phyloP scores from a whole-genome alignment of 116 monocot genomes.

The Posidonia oceanica region DNA sequence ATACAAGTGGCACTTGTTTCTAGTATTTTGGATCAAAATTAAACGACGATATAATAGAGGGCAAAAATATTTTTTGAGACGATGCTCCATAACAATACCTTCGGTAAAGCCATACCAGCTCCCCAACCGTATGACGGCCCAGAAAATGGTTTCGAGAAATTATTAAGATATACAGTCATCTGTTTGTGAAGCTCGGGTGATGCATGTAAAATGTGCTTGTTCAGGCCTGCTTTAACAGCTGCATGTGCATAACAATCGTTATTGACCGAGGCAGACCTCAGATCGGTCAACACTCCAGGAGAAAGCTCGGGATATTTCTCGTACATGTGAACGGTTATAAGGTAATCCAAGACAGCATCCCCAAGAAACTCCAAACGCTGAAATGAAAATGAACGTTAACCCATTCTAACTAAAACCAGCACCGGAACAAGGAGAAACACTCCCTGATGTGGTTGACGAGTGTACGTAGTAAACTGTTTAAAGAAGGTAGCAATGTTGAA shows the following conservation, averaged over 20 bases:
- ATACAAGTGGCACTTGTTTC: no score
- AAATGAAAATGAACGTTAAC: not conserved
- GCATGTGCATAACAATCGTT: conserved; percentile 72
- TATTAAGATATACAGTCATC: conserved; percentile 32
- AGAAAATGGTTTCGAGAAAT: conserved; percentile 21
- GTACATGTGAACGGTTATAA: conserved; percentile 37
- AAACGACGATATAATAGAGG: no score
- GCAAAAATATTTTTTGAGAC: no score
- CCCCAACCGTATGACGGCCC: conserved; percentile 67
- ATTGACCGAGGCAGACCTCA: conserved; percentile 53
- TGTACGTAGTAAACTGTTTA: not conserved
- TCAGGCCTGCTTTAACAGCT: conserved; percentile 46
- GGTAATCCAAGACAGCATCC: conserved; percentile 52
- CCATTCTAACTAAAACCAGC: not conserved
- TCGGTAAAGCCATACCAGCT: conserved; percentile 48
- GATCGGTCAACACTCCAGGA: conserved; percentile 53
- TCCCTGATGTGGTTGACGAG: not conserved
- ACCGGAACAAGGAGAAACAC: not conserved
- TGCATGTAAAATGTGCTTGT: conserved; percentile 60
- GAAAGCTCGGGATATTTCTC: conserved; percentile 31
- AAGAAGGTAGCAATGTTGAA: not conserved
- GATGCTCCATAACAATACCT: conserved; percentile 20
- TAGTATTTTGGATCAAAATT: no score
- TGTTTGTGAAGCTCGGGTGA: conserved; percentile 44
- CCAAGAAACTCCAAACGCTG: conserved; percentile 69